Base-by-base conservation (phyloP, 177 flowering plant species). In the Viscum album region DNA sequence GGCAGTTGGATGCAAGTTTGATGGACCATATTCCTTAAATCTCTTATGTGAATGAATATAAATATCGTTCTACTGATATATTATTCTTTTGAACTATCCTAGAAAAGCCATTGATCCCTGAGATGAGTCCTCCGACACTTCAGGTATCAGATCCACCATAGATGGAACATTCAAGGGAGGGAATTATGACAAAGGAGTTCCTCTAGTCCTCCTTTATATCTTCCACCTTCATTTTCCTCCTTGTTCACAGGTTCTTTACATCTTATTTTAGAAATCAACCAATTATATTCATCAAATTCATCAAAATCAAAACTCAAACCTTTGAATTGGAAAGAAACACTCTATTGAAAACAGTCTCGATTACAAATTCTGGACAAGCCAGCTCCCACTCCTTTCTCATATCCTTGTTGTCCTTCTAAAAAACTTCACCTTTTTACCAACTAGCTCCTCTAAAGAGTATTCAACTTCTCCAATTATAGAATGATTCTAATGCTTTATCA, bases 401-500 rank as follows among this genome's bases (percentile, higher is more conserved):
- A 8, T 24, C 24, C 26, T 50, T 50, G 7, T 28, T 6, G 26
- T 8, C 26, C 19, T 16, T 28, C 58, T 24, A 8, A n/a, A n/a
- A n/a, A n/a, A n/a, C n/a, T n/a, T n/a, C n/a, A n/a, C n/a, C n/a
- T n/a, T n/a, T n/a, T n/a, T n/a, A n/a, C n/a, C n/a, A n/a, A n/a
- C n/a, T 23, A 16, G 7, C 58, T 15, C 26, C n/a, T 50, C 58
- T n/a, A 19, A 8, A 35, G 67, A n/a, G n/a, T n/a, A n/a, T n/a
- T n/a, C 63, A 30, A 70, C 79, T 54, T 71, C 83, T 60, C 29
- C 45, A 56, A 86, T 74, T 50, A 87, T 64, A 35, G 71, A 82
- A 50, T 68, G 80, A 34, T 72, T 73, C 76, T 91, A 95, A 10
- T 36, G 65, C 74, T 80, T 88, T 34, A 94, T 86, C 84, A 92